Conservation (phyloP, 805 yeast genomes). For the Candida stauntonica region DNA sequence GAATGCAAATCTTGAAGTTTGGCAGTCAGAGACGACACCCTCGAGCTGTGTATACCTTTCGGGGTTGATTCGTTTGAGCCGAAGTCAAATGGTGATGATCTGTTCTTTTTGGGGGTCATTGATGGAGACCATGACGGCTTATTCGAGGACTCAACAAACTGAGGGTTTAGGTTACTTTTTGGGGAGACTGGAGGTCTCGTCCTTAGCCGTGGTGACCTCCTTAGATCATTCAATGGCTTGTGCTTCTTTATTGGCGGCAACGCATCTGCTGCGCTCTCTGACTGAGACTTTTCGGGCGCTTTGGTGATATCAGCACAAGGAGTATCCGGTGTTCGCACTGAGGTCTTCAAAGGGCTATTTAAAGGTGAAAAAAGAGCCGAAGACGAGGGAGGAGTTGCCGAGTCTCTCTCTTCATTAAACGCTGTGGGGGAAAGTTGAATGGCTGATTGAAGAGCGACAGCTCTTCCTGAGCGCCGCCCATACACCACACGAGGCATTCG, state of each 20-base stretch:
- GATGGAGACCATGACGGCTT: constrained; percentile 25
- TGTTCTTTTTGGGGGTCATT: constrained; percentile 4
- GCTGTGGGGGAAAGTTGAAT: constrained; percentile 4
- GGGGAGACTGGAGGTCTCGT: too few relatives aligned
- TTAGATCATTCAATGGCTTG: too few relatives aligned
- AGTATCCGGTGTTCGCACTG: too few relatives aligned
- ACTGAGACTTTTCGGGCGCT: too few relatives aligned
- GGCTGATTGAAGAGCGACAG: constrained; percentile 1
- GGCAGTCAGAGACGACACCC: constrained; percentile 1
- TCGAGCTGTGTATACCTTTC: background rate
- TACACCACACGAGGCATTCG: constrained; percentile 1
- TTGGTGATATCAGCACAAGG: too few relatives aligned
- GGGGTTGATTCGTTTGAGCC: background rate
- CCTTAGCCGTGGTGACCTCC: too few relatives aligned
- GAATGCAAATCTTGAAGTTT: background rate
- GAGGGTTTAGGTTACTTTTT: too few relatives aligned
- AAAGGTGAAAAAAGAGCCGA: too few relatives aligned
- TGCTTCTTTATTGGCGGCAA: too few relatives aligned
- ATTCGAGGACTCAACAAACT: constrained; percentile 21
- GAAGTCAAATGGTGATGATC: constrained; percentile 1
- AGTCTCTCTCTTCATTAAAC: background rate
- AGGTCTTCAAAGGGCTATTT: too few relatives aligned
- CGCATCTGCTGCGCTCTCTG: too few relatives aligned
- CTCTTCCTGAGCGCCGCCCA: constrained; percentile 1
- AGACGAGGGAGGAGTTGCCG: too few relatives aligned